Evolutionary conservation across 495 filamentous ascomycete species (phyloP), one percentile per base, ranked within the genome.

Genomic region (Xylaria palmicola): DNA sequence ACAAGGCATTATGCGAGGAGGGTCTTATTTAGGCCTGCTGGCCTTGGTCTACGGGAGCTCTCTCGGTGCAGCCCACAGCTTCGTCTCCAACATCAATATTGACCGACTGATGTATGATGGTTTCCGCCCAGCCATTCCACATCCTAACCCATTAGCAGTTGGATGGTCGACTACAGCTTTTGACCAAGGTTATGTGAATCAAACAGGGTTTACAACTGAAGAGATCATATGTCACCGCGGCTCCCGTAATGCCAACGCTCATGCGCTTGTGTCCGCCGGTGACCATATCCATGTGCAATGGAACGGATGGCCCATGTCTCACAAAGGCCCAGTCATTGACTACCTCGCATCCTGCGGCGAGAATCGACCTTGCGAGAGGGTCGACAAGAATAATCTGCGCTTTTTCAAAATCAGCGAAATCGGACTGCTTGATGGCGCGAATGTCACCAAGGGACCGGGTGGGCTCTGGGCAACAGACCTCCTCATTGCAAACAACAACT

Each of bases 351-450:
- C 84, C 61, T 93, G 90, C 77, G 79, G 80, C 58, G 81, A 40
- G 1, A 53, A 60, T 4, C 45, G 83, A 7, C 79, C 86, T 37
- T 90, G 89, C 73, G 75, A 80, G 27, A 77, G 73, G 1, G 88
- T 86, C 0, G 83, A 90, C 72, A 88, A 90, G 77, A 81, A 78
- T 2, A 69, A 58, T 7, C 78, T 92, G 19, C 65, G 83, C 56
- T 92, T 86, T 76, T 88, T 91, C 75, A 92, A 92, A 79, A 87
- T 93, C 64, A 82, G 81, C 55, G 77, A 73, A 59, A 68, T 75
- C 30, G 85, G 81, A 49, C 73, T 90, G 30, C 67, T 86, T 54
- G 66, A 77, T 60, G 80, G 77, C 34, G 68, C 65, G 1, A 62
- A 66, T 5, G 68, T 59, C 0, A 49, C 56, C 4, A 29, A 43